Percentiles rank a stretch among this genome's conserved stretches.
phyloP scores from a whole-genome alignment of 805 yeast genomes.

The Yarrowia sp. region DNA sequence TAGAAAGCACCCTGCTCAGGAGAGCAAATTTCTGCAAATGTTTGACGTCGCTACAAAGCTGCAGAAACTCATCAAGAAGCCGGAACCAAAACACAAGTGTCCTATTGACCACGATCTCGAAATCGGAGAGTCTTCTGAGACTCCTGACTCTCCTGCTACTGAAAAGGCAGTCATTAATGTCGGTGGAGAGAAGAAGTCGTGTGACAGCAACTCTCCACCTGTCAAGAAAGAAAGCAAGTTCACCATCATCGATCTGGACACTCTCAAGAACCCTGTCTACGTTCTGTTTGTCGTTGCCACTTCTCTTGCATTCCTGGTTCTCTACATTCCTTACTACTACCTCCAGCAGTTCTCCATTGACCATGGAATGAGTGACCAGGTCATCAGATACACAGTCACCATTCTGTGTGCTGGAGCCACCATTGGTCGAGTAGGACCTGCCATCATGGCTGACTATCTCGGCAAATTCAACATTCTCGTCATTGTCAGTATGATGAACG shows the following conservation, averaged over 20 bases:
- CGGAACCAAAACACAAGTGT: neutral
- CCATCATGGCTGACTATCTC: slow-evolving; percentile 55
- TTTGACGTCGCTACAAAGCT: slow-evolving; percentile 13
- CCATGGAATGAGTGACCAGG: slow-evolving; percentile 4
- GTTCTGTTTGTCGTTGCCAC: slow-evolving; percentile 52
- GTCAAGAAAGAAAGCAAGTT: slow-evolving; percentile 20
- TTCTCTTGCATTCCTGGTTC: slow-evolving; percentile 23
- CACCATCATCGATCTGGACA: slow-evolving; percentile 13
- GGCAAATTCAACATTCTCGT: slow-evolving; percentile 56
- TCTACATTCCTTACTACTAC: slow-evolving; percentile 38
- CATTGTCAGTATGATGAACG: slow-evolving; percentile 48
- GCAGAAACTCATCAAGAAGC: slow-evolving; percentile 13
- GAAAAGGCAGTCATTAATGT: slow-evolving; percentile 11
- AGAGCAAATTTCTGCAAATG: slow-evolving; percentile 2
- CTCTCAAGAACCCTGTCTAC: slow-evolving; percentile 40
- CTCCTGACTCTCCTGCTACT: neutral
- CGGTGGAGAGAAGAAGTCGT: slow-evolving; percentile 15
- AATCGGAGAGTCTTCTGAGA: neutral
- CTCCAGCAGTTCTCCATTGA: slow-evolving; percentile 36
- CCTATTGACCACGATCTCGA: slow-evolving; percentile 3
- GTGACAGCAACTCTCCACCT: neutral
- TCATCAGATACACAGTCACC: slow-evolving; percentile 44
- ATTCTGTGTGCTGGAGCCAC: slow-evolving; percentile 49
- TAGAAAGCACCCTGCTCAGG: slow-evolving; percentile 22
- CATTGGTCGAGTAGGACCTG: slow-evolving; percentile 59